A percentile compares a stretch with the other conserved stretches of the same genome.
phyloP scores from a whole-genome alignment of 805 yeast genomes.

The Wickerhamiella parazyma region DNA sequence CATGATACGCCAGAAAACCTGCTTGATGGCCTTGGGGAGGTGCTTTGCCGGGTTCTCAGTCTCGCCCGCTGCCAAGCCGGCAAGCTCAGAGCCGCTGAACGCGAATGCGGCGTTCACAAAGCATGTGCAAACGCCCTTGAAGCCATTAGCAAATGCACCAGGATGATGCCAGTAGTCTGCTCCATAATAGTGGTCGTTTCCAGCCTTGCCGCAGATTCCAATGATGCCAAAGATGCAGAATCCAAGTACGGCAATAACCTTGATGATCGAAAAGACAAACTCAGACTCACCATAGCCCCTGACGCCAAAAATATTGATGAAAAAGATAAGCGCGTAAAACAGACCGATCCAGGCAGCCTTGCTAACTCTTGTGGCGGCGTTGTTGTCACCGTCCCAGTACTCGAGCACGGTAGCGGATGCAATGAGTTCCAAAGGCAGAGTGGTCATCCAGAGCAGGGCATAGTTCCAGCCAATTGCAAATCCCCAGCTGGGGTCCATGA shows the following conservation, averaged over 20 bases:
- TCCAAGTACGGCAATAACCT: constrained; percentile 40
- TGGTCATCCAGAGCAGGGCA: constrained; percentile 42
- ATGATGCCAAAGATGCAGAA: constrained; percentile 42
- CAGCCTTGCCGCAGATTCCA: constrained; percentile 38
- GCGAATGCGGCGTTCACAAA: constrained; percentile 63
- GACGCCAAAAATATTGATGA: constrained; percentile 37
- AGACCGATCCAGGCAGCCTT: constrained; percentile 38
- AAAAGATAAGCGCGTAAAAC: constrained; percentile 33
- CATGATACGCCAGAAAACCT: constrained; percentile 66
- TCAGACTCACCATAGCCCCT: constrained; percentile 50
- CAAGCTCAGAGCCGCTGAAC: constrained; percentile 60
- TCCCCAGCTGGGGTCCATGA: constrained; percentile 47
- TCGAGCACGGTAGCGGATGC: constrained; percentile 40
- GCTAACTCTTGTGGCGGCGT: constrained; percentile 36
- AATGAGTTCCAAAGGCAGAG: constrained; percentile 46
- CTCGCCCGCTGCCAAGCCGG: constrained; percentile 64
- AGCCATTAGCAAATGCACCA: constrained; percentile 44
- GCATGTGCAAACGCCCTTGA: constrained; percentile 54
- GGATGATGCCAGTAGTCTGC: constrained; percentile 30
- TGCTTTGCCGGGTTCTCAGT: constrained; percentile 50
- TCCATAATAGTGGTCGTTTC: constrained; percentile 31
- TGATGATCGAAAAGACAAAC: constrained; percentile 38
- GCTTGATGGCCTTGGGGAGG: constrained; percentile 61
- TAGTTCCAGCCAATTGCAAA: constrained; percentile 56
- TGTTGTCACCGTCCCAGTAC: constrained; percentile 43